Evolutionary conservation across 768 basidiomycete species (phyloP), one percentile per base, ranked within the genome.

Genomic region (Pisolithus sp.): DNA sequence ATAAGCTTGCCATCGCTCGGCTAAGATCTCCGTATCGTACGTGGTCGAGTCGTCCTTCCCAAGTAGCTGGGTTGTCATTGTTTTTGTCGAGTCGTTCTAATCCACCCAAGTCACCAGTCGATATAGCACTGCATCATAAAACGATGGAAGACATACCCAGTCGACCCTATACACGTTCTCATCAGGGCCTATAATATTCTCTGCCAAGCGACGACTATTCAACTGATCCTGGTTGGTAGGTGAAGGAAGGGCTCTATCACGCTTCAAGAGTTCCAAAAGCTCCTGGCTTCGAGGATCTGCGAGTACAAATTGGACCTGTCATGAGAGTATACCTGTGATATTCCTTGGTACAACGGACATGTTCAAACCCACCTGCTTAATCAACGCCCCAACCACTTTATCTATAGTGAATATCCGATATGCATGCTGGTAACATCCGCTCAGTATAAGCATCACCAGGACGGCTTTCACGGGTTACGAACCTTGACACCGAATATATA

Each of bases 371-470:
- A 89, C 90, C 72, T 94, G 92, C 64, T 96, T 97, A 68, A 99
- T 83, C 54, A 97, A 77, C 1, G 82, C 76, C 1, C 87, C 88
- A 40, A 97, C 78, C 34, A 97, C 75, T 67, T 96, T 93, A 71
- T 99, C 95, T 23, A 96, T 74, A 0, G 95, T 97, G 68, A 96
- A 99, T 61, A 93, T 80, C 62, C 85, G 86, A 67, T 91, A 97
- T 0, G 84, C 84, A 24, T 89, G 75, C 85, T 87, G 30, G 28
- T 26, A 3, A 28, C n/a, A 28, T 45, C 24, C 24, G 54, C 7
- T 30, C 38, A 31, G 17, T 39, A 5, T 6, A 17, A 26, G 26
- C 39, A n/a, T 18, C 7, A 6, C 24, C 56, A 37, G 17, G 17
- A 36, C 40, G 40, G 18, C 20, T 18, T 7, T 20, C 20, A 12